These are phyloP conservation scores for Acrocalymma vagum DNA, from an alignment of 2,329 filamentous ascomycete species.

Conservation along the genomic window DNA sequence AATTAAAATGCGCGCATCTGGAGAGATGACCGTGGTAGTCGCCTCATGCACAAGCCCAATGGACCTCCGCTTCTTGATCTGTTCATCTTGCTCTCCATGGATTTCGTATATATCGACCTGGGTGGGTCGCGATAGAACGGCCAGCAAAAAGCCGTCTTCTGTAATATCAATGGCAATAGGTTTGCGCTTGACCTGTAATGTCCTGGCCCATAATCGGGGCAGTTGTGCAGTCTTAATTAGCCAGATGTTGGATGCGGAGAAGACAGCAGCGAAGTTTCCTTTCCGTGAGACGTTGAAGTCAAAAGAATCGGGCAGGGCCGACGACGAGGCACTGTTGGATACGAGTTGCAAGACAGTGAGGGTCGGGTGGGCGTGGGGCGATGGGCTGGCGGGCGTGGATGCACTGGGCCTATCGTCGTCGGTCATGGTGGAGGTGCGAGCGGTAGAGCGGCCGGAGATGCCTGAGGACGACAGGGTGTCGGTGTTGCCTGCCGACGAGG, in stretches of 20 bases:
- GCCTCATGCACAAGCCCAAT: slow-evolving; percentile 82
- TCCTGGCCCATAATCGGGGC: slow-evolving; percentile 46
- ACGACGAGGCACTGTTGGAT: slow-evolving; percentile 48
- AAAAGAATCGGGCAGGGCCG: slow-evolving; percentile 48
- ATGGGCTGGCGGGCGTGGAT: slow-evolving; percentile 23
- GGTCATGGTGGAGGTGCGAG: slow-evolving; percentile 44
- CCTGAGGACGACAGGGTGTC: slow-evolving; percentile 37
- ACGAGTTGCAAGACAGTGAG: slow-evolving; percentile 47
- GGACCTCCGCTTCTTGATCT: slow-evolving; percentile 74
- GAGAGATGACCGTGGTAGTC: slow-evolving; percentile 80
- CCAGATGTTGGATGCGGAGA: slow-evolving; percentile 48
- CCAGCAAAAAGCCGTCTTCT: slow-evolving; percentile 78
- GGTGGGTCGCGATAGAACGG: slow-evolving; percentile 82
- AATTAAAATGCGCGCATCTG: slow-evolving; percentile 81
- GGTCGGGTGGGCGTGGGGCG: slow-evolving; percentile 38
- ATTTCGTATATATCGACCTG: slow-evolving; percentile 89
- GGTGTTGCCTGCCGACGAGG: slow-evolving; percentile 37
- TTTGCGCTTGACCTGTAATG: slow-evolving; percentile 47
- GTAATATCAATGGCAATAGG: slow-evolving; percentile 74
- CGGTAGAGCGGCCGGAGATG: slow-evolving; percentile 41
- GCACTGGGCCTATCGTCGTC: slow-evolving; percentile 33
- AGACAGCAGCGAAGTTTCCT: slow-evolving; percentile 47
- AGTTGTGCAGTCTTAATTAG: slow-evolving; percentile 46
- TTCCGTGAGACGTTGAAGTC: slow-evolving; percentile 47
- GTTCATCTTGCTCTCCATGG: slow-evolving; percentile 46